phyloP scores from a whole-genome alignment of 371 early-diverging fungal species.

The Lichtheimia corymbifera region DNA sequence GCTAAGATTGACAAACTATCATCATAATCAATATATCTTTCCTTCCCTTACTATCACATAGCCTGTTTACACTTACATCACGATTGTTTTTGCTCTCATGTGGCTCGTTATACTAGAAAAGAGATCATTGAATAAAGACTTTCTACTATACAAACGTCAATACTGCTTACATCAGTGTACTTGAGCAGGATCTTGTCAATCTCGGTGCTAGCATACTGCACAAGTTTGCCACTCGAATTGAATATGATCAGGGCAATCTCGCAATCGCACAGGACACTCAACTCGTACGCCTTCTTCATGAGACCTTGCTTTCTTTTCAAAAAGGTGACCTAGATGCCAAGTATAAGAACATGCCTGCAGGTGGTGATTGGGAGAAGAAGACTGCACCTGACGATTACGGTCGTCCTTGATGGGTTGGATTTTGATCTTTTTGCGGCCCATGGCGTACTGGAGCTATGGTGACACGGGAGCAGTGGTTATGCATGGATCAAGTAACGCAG shows the following conservation, averaged over 20 bases:
- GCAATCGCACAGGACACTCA: conserved; percentile 95
- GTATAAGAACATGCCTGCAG: neutral
- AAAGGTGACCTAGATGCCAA: conserved; percentile 82
- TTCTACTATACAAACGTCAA: neutral
- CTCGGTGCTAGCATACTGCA: conserved; percentile 89
- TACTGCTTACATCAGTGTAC: conserved; percentile 77
- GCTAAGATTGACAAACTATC: conserved; percentile 19
- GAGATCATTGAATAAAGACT: neutral
- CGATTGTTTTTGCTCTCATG: conserved; percentile 65
- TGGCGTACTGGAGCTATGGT: conserved; percentile 21
- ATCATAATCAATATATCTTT: conserved; percentile 10
- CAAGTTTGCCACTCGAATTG: conserved; percentile 86
- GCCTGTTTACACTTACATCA: conserved; percentile 44
- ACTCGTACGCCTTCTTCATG: conserved; percentile 99
- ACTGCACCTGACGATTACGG: conserved; percentile 85
- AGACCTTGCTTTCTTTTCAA: conserved; percentile 97
- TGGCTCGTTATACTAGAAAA: conserved; percentile 59
- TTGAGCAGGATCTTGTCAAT: conserved; percentile 89
- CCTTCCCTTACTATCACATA: neutral
- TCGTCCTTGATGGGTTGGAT: conserved; percentile 94
- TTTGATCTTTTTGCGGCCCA: conserved; percentile 97
- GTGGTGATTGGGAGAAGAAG: neutral
- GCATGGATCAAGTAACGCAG: too few species aligned
- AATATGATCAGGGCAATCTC: conserved; percentile 96
- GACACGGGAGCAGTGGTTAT: too few species aligned